Conservation (phyloP, 495 filamentous ascomycete species). For the Tuber calosporum region DNA sequence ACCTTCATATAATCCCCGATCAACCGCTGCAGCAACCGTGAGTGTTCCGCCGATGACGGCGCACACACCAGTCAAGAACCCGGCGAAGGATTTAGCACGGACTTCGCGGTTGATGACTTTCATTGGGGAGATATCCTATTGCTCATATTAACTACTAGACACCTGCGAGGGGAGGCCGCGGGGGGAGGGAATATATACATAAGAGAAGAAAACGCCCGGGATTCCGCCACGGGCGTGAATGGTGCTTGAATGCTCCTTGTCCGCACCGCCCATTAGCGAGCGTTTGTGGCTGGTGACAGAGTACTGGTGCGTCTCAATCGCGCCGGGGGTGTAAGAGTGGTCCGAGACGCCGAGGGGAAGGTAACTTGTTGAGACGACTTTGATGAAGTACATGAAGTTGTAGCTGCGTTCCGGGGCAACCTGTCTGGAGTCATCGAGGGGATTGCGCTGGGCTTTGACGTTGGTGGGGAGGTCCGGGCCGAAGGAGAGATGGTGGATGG, state of each 20-base stretch:
- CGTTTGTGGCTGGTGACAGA: slow-evolving; percentile 92
- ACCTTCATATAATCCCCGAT: slow-evolving; percentile 87
- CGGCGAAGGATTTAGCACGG: slow-evolving; percentile 73
- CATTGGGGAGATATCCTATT: slow-evolving; percentile 95
- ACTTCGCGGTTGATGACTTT: slow-evolving; percentile 97
- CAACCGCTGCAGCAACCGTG: slow-evolving; percentile 89
- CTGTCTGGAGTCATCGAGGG: slow-evolving; percentile 77
- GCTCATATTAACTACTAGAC: not conserved
- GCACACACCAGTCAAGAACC: slow-evolving; percentile 88
- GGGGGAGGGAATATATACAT: slow-evolving; percentile 51
- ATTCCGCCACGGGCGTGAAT: slow-evolving; percentile 85
- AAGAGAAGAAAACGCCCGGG: slow-evolving; percentile 96
- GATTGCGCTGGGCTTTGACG: slow-evolving; percentile 52
- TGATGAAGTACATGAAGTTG: slow-evolving; percentile 99
- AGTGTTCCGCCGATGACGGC: slow-evolving; percentile 91
- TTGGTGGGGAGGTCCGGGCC: slow-evolving; percentile 80
- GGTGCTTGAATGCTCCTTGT: slow-evolving; percentile 75
- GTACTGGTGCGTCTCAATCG: slow-evolving; percentile 91
- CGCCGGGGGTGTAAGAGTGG: slow-evolving; percentile 47
- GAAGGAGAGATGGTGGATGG: slow-evolving; percentile 85
- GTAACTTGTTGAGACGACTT: slow-evolving; percentile 92
- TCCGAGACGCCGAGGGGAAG: slow-evolving; percentile 57
- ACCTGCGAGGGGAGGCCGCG: not conserved
- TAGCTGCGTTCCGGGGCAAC: slow-evolving; percentile 68
- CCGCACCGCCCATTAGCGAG: slow-evolving; percentile 71